Base-by-base conservation (phyloP, 2,329 filamentous ascomycete species). In the Cytospora paraplurivora region DNA sequence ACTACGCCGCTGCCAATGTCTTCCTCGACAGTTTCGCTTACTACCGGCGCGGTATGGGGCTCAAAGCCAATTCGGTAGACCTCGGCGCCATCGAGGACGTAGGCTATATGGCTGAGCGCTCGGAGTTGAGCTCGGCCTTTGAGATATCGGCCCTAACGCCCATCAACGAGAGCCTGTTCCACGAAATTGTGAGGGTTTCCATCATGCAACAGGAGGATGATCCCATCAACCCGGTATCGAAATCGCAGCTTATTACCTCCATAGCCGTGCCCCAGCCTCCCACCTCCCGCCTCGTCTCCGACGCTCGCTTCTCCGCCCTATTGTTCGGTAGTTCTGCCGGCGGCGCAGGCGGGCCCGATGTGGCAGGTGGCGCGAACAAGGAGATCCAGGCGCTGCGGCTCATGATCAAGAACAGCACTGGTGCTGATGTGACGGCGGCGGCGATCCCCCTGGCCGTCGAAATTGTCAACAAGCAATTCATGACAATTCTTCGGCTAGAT, bases 1-100 rank as follows among this genome's bases (percentile, higher is more conserved):
- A 58, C 12, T 58, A 58, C 60, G 67, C 71, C 6, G 72, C 74
- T 8, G 75, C 70, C 10, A 77, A 76, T 63, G 68, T 70, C 38
- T 78, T 74, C 67, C 66, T 76, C 61, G 73, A 76, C 37, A 68
- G 71, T 11, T 72, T 78, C 38, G 73, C 69, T 51, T 69, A 71
- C 17, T 75, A 74, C 62, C 71, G 76, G 7, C 68, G 71, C 11
- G 60, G 62, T 0, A 67, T 68, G 12, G 73, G 74, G 1, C 68
- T 76, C 1, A 69, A 75, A 2, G 77, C 74, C 6, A 71, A 71
- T 0, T 65, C 68, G 7, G 70, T 79, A 13, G 71, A 78, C 66
- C 70, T 79, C 41, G 74, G 76, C 1, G 66, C 68, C 1, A 67
- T 80, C 38, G 52, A 60, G 12, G 68, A 69, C 49, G 67, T 71